phyloP scores from a whole-genome alignment of 805 yeast genomes.

The Myxozyma geophila region DNA sequence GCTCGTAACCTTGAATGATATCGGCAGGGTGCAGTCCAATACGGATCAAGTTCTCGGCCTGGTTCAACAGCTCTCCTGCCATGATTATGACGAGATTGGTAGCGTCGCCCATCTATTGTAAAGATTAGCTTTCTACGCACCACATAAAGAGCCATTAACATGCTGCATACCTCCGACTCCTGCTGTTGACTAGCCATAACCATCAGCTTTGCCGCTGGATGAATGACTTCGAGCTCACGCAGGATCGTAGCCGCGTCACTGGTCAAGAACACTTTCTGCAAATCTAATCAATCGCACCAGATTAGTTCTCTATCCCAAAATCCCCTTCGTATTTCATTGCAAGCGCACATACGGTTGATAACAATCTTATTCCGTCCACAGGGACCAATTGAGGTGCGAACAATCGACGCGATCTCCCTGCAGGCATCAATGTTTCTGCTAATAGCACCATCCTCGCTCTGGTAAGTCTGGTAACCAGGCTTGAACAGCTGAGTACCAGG shows the following conservation, averaged over 20 bases:
- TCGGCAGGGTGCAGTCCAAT: slow-evolving; percentile 91
- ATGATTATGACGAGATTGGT: slow-evolving; percentile 88
- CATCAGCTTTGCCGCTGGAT: slow-evolving; percentile 94
- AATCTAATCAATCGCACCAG: slow-evolving; percentile 43
- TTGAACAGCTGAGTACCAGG: slow-evolving; percentile 94
- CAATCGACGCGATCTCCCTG: slow-evolving; percentile 88
- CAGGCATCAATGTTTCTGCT: slow-evolving; percentile 91
- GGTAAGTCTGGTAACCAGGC: slow-evolving; percentile 87
- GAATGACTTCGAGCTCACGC: slow-evolving; percentile 89
- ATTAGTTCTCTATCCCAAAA: neutral
- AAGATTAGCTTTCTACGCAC: neutral
- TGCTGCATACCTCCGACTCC: slow-evolving; percentile 63
- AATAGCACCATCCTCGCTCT: slow-evolving; percentile 93
- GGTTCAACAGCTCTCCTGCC: slow-evolving; percentile 88
- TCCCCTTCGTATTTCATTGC: neutral
- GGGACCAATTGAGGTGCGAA: slow-evolving; percentile 94
- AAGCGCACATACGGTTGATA: slow-evolving; percentile 58
- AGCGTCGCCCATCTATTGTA: slow-evolving; percentile 79
- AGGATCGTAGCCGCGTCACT: slow-evolving; percentile 98
- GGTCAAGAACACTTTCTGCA: slow-evolving; percentile 85
- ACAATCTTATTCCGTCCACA: slow-evolving; percentile 96
- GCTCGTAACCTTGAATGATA: slow-evolving; percentile 86
- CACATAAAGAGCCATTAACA: neutral
- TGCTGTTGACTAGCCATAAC: slow-evolving; percentile 98
- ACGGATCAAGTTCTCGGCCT: slow-evolving; percentile 81